Evolutionary conservation across 2,329 filamentous ascomycete genomes (phyloP).

Genomic region (Phaeosphaeriaceae sp.): DNA sequence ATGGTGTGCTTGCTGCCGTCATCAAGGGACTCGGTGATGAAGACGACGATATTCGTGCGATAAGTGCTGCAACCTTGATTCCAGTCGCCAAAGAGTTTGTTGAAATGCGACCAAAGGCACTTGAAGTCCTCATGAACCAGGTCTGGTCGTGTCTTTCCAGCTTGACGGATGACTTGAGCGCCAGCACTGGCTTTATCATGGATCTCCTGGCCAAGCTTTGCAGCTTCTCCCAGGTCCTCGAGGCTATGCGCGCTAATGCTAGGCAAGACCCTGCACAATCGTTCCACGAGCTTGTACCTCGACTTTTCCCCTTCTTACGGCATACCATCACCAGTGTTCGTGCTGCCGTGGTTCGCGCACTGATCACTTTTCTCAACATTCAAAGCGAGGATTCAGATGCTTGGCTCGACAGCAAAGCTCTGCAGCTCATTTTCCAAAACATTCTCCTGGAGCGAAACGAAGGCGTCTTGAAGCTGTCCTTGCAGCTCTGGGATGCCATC

Average conservation of each 20-base stretch:
- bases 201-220: constrained; percentile 95
- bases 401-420: constrained; percentile 89
- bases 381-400: constrained; percentile 80
- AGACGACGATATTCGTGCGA: constrained; percentile 95
- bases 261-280: constrained; percentile 80
- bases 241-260: constrained; percentile 92
- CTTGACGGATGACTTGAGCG: constrained; percentile 94
- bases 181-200: constrained; percentile 98
- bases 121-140: constrained; percentile 86
- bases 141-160: constrained; percentile 98
- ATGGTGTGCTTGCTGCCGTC: constrained; percentile 88
- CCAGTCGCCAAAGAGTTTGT: constrained; percentile 97
- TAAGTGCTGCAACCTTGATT: constrained; percentile 95
- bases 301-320: constrained; percentile 92
- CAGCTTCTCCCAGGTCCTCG: constrained; percentile 88
- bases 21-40: constrained; percentile 92
- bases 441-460: constrained; percentile 91
- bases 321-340: constrained; percentile 97
- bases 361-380: constrained; percentile 91
- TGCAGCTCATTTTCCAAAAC: constrained; percentile 93
- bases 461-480: constrained; percentile 78
- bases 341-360: constrained; percentile 87
- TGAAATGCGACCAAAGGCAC: constrained; percentile 75
- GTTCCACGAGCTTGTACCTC: constrained; percentile 89
- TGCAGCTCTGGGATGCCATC: constrained; percentile 86